Evolutionary conservation across 306 rosid genomes (phyloP), one percentile per base, ranked within the genome.

Genomic region (Gastrolobium villosum): DNA sequence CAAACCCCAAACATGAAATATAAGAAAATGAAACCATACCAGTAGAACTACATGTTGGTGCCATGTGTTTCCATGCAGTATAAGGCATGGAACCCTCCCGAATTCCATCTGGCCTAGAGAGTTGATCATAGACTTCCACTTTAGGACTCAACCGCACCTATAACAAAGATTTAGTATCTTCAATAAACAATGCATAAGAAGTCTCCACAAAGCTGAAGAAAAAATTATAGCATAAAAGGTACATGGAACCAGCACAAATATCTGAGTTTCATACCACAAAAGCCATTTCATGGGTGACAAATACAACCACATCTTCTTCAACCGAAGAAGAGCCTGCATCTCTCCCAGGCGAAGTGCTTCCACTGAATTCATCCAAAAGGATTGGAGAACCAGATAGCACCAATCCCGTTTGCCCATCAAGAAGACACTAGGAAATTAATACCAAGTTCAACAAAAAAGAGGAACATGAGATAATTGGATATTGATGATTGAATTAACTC

Each of bases 361-460:
- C 26, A 20, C 26, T 20, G 26, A 20, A 43, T 80, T 93, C 99
- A 65, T 93, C 97, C 63, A 79, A 86, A 69, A 91, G 89, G 70
- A 95, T 92, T 32, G 99, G 98, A 13, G 99, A 89, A 86, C 94
- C 98, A 6, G 99, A 91, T 45, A 95, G 88, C 70, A 90, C 95
- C 48, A 83, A 85, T 77, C 99, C 98, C 52, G 98, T 88, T 93
- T 91, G 91, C 71, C 99, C 99, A 86, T 95, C 99, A 85, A 95
- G 94, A 72, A 93, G 96, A 87, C 99, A 95, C 99, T 95, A 74
- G 78, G 80, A 75, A 78, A 85, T 76, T 53, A 80, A 80, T 65
- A 81, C 74, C 26, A 82, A 73, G 82, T 80, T 79, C 71, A 54
- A 74, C 70, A 82, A 76, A 72, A 10, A 79, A 73, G 36, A 74